These are phyloP conservation scores for Penicillium brevicompactum DNA, from an alignment of 2,329 filamentous ascomycete genomes.

Conservation along the genomic window DNA sequence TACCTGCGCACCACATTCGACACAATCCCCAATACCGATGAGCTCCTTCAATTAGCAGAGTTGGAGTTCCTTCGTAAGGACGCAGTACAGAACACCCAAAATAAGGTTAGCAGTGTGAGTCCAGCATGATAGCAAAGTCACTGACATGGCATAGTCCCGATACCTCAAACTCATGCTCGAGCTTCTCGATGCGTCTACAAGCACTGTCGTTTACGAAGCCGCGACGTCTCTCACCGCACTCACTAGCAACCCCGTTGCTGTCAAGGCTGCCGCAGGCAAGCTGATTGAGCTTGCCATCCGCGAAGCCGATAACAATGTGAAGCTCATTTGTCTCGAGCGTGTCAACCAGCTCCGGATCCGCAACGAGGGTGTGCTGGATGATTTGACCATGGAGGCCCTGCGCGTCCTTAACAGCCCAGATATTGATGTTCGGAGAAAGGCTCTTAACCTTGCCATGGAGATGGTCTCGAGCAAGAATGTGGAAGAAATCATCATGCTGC, in stretches of 20 bases:
- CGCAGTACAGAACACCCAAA: constrained; percentile 88
- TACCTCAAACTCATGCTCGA: constrained; percentile 97
- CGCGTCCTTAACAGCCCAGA: constrained; percentile 93
- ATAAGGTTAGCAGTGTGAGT: constrained; percentile 66
- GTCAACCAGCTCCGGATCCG: constrained; percentile 84
- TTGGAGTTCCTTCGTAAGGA: constrained; percentile 98
- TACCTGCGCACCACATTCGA: constrained; percentile 91
- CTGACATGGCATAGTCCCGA: constrained; percentile 62
- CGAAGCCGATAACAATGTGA: constrained; percentile 98
- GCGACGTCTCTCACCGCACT: constrained; percentile 91
- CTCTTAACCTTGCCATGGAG: constrained; percentile 84
- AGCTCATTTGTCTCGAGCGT: constrained; percentile 93
- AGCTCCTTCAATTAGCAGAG: constrained; percentile 88
- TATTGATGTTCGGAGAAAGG: constrained; percentile 92
- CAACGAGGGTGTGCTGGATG: constrained; percentile 89
- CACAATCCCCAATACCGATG: constrained; percentile 89
- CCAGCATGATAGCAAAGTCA: constrained; percentile 5
- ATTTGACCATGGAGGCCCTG: constrained; percentile 94
- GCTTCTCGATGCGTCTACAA: constrained; percentile 86
- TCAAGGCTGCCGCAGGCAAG: constrained; percentile 93
- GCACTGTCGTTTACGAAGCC: constrained; percentile 96
- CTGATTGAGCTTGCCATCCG: constrained; percentile 97
- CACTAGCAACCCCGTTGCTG: constrained; percentile 94
- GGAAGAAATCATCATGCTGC: constrained; percentile 89
- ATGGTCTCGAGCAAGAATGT: constrained; percentile 99